Base-by-base conservation (phyloP, 805 yeast species). In the Cyberlindnera maritima region DNA sequence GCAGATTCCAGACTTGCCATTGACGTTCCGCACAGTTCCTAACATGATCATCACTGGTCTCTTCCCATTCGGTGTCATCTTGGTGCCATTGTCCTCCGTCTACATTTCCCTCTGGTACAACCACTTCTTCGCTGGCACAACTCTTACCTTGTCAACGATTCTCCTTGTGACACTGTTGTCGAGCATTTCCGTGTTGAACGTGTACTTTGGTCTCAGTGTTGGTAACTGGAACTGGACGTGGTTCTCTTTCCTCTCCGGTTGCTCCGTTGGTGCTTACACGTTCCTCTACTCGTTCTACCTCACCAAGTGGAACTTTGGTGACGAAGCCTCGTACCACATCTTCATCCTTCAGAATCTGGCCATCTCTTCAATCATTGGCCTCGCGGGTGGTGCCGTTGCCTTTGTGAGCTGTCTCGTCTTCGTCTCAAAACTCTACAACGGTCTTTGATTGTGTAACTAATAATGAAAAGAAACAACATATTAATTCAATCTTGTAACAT, bases 211-310 rank as follows among this genome's bases (percentile, higher is more conserved):
- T 12, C 41, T 62, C 12, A 44, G 58, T 23, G 50, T 55, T 17
- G 66, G 66, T 15, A 57, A 61, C 37, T 61, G 66, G 65, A 58
- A 55, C 37, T 63, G 67, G 67, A 56, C 54, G 8, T 61, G 66
- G 66, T 48, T 52, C 19, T 46, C 59, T 2, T 53, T 63, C 52
- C 28, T 53, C 10, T 54, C 55, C 44, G 66, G 66, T 3, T 40
- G 52, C 6, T 49, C 61, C n/a, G 47, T 61, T 17, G 66, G 64
- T 18, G 19, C 54, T 5, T 61, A 54, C 41, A 41, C 60, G 1
- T 63, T 63, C 40, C 19, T 45, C 2, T 61, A 62, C 48, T 49
- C 64, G 1, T 52, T 59, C 41, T 54, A 61, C 33, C 36, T 63
- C 14, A 60, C 64, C 13, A 55, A 55, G 28, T 48, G 54, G 43